Base-by-base conservation (phyloP, 108 stramenopile genomes). In the Craspedostauros australis region DNA sequence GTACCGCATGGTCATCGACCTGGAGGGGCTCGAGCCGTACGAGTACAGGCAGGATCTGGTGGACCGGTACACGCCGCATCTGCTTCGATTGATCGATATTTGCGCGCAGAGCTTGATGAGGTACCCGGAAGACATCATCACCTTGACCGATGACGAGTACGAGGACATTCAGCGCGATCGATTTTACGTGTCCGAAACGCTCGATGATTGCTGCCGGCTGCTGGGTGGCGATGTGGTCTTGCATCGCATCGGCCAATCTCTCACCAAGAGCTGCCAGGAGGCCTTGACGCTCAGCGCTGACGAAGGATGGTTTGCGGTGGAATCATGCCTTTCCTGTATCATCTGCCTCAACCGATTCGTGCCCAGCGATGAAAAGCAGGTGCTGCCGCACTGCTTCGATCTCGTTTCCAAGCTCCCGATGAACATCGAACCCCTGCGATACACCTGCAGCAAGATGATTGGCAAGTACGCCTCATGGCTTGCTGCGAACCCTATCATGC, bases 391-490 rank as follows among this genome's bases (percentile, higher is more conserved):
- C 56, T 75, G 83, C 8, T 80, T 93, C 59, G 56, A 64, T 16
- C 42, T 93, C 16, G 71, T 94, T 51, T 84, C 84, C 9, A 64
- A 70, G 33, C 67, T 95, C 7, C 89, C 91, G 12, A 6, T 16
- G 8, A 64, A 88, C 40, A 54, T 80, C 1, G 50, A 54, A 20
- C 75, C 78, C 28, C 58, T 94, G 34, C 84, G 92, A 5, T 67
- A 62, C 36, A 91, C 91, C 31, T 76, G 82, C 2, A 83, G 77
- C 57, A 76, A 75, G 48, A 54, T 76, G 18, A 84, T 96, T 56
- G 95, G 95, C 46, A 80, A 75, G 49, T 95, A 86, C 68, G 82
- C 92, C 6, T 50, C 67, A 6, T 96, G 91, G 93, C 50, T 96
- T 49, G 72, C 73, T 12, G 40, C 40, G 19, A 86, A 94, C 68